Percentiles rank a stretch among this genome's conserved stretches.
Evolutionary conservation across 305 asterid genomes (phyloP).

Genomic region (Solanum hybrid): DNA sequence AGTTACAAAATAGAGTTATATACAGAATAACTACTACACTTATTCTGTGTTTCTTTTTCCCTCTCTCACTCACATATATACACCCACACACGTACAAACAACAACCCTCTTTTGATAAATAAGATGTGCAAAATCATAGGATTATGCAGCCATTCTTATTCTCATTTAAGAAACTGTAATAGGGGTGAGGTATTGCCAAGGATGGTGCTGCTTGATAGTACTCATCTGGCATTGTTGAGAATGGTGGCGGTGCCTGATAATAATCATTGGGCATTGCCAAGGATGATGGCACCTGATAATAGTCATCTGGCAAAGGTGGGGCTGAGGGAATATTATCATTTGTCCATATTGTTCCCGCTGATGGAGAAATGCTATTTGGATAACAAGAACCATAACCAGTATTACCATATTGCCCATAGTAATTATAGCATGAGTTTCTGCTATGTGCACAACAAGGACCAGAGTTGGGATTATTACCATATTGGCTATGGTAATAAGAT

Average conservation of each 20-base stretch:
- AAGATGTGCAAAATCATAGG: background rate
- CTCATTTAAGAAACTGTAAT: background rate
- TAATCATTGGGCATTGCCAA: background rate
- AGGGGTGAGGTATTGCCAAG: background rate
- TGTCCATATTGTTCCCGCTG: background rate
- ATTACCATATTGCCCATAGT: background rate
- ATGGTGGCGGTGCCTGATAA: background rate
- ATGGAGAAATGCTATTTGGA: background rate
- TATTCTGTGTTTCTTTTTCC: background rate
- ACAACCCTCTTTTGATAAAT: background rate
- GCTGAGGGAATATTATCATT: background rate
- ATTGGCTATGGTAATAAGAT: background rate
- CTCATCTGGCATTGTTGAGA: background rate
- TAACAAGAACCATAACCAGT: background rate
- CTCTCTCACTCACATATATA: background rate
- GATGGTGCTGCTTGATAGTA: background rate
- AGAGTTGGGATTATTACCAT: background rate
- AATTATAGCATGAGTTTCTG: background rate
- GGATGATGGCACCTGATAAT: background rate
- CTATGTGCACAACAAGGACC: background rate
- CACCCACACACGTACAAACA: background rate
- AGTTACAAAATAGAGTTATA: background rate
- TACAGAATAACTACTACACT: background rate
- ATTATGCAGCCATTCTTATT: background rate
- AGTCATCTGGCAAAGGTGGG: constrained; percentile 2